Evolutionary conservation across 1,284 basidiomycete species (phyloP).

Genomic region (Sporisorium exsertum): DNA sequence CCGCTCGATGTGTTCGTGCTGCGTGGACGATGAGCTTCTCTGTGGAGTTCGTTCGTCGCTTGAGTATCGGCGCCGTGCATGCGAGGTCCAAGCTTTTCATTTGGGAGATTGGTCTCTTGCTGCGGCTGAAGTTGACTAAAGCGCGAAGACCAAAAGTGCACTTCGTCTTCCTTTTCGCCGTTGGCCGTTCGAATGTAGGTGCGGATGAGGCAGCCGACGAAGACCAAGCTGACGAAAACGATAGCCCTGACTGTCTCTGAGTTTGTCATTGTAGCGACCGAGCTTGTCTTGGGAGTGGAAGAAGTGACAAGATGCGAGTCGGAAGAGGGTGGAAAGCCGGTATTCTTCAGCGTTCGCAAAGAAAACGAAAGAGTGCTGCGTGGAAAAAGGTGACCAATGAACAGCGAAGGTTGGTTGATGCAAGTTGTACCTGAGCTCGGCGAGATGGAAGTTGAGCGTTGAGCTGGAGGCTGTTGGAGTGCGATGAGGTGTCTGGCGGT

Average conservation of each 20-base stretch:
- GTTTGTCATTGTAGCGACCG: constrained; percentile 28
- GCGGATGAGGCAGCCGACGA: constrained; percentile 44
- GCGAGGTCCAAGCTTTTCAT: background rate
- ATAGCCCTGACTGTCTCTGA: constrained; percentile 38
- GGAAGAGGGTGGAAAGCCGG: background rate
- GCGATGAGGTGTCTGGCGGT: background rate
- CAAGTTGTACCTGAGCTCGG: too few relatives aligned
- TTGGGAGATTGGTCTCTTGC: background rate
- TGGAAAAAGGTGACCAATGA: too few relatives aligned
- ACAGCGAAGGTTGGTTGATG: too few relatives aligned
- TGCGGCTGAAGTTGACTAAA: constrained; percentile 22
- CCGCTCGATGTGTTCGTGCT: constrained; percentile 45
- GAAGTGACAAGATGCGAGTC: background rate
- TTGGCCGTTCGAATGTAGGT: constrained; percentile 49
- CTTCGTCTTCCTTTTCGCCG: constrained; percentile 49
- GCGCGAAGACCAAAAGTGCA: constrained; percentile 39
- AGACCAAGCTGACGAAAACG: constrained; percentile 37
- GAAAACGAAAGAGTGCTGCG: too few relatives aligned
- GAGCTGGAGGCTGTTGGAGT: background rate
- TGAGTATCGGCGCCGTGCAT: too few relatives aligned
- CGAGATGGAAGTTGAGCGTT: background rate
- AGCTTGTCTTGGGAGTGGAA: background rate
- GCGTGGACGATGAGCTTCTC: constrained; percentile 6
- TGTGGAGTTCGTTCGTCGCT: background rate
- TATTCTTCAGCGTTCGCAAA: background rate